These are phyloP conservation scores for Rhizopogon sp. DNA, from an alignment of 768 basidiomycete genomes.

Conservation along the genomic window DNA sequence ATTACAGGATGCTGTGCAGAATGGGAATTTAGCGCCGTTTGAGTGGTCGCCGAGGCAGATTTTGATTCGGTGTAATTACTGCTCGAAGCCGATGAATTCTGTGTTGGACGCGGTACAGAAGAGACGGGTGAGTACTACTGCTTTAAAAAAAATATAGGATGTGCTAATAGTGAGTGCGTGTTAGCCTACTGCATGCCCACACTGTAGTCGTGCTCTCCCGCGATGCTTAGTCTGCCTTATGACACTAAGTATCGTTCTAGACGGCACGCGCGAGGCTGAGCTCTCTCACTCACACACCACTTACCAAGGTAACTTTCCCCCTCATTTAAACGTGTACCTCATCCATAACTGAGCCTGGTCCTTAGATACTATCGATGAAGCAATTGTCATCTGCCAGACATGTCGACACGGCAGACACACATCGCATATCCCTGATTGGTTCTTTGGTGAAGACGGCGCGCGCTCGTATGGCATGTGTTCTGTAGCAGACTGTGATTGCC, in stretches of 20 bases:
- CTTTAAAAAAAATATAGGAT: too few species aligned
- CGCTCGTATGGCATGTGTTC: constrained; percentile 55
- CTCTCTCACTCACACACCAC: constrained; percentile 39
- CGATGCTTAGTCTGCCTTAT: constrained; percentile 79
- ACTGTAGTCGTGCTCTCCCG: constrained; percentile 64
- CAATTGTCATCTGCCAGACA: constrained; percentile 80
- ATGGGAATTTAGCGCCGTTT: constrained; percentile 43
- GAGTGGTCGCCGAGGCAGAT: constrained; percentile 74
- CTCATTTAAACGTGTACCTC: neutral
- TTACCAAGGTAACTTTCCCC: constrained; percentile 44
- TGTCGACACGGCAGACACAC: constrained; percentile 87
- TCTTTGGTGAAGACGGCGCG: constrained; percentile 58
- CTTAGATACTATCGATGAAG: constrained; percentile 76
- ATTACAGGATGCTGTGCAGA: constrained; percentile 52
- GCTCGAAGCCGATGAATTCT: constrained; percentile 69
- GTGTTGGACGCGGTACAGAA: too few species aligned
- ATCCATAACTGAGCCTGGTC: constrained; percentile 1
- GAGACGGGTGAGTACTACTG: too few species aligned
- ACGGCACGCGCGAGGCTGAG: constrained; percentile 56
- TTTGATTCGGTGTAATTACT: constrained; percentile 73
- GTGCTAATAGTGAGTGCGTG: constrained; percentile 2
- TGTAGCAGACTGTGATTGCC: constrained; percentile 72
- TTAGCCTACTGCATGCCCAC: constrained; percentile 63
- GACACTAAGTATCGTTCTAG: constrained; percentile 66
- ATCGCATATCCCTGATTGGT: constrained; percentile 81